A percentile compares a stretch with the other conserved stretches of the same genome.
Evolutionary conservation across 192 early-diverging fungal genomes (phyloP).

Genomic region (Paraglomus brasilianum): DNA sequence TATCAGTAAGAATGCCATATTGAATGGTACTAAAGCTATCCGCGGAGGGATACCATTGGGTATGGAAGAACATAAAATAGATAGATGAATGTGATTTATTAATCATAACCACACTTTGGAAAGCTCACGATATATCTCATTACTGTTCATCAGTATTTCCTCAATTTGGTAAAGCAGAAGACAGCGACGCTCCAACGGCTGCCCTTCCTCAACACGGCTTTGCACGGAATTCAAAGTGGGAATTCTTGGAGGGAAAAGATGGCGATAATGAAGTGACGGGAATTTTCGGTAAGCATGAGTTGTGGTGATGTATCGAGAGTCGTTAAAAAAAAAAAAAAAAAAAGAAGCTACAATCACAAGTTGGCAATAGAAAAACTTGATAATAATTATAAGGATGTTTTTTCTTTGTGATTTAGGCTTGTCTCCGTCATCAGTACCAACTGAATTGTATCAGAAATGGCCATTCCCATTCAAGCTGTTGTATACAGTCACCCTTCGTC

Average conservation of each 20-base stretch:
- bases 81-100: neutral
- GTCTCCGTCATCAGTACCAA: constrained; percentile 54
- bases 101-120: neutral
- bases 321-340: constrained; percentile 14
- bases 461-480: constrained; percentile 70
- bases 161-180: constrained; percentile 67
- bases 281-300: constrained; percentile 44
- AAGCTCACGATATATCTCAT: neutral
- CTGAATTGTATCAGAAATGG: constrained; percentile 59
- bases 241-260: constrained; percentile 48
- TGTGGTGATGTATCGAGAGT: too few relatives aligned
- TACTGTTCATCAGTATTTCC: constrained; percentile 63
- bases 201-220: constrained; percentile 73
- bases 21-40: constrained; percentile 90
- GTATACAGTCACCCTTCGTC: constrained; percentile 80
- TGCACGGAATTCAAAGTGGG: constrained; percentile 59
- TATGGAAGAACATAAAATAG: constrained; percentile 34
- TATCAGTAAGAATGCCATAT: constrained; percentile 67
- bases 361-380: neutral
- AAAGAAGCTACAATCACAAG: neutral
- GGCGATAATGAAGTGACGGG: constrained; percentile 50
- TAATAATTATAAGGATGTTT: neutral
- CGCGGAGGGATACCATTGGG: constrained; percentile 73
- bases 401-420: constrained; percentile 34
- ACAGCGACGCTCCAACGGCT: constrained; percentile 37